phyloP scores from a whole-genome alignment of 345 rosid genomes.

The Clausena lansium region DNA sequence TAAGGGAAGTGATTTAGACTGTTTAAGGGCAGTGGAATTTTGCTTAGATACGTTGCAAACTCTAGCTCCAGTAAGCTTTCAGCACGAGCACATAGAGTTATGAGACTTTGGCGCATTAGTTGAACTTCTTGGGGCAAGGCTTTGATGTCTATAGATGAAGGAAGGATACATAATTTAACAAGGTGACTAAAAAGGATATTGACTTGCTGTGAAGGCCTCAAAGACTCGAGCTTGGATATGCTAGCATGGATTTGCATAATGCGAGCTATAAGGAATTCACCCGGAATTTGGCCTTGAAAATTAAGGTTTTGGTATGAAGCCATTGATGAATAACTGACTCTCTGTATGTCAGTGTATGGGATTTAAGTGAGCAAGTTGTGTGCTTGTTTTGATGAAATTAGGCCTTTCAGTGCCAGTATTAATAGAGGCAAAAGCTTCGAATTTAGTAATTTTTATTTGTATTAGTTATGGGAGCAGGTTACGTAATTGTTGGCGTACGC shows the following conservation, averaged over 20 bases:
- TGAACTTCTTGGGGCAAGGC: conserved; percentile 19
- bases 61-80: conserved; percentile 39
- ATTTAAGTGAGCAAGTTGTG: not conserved
- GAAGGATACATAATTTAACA: conserved; percentile 25
- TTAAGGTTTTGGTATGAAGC: conserved; percentile 20
- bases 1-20: conserved; percentile 31
- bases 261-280: conserved; percentile 20
- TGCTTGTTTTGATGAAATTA: not conserved
- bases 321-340: conserved; percentile 16
- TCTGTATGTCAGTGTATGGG: not conserved
- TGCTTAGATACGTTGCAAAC: conserved; percentile 26
- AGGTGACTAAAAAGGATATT: conserved; percentile 23
- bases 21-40: conserved; percentile 21
- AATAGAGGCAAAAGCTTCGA: not conserved
- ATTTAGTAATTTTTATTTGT: not conserved
- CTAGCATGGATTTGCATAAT: conserved; percentile 21
- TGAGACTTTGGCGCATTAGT: conserved; percentile 27
- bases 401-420: not conserved
- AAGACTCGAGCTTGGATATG: conserved; percentile 26
- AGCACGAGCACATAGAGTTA: conserved; percentile 24
- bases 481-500: not conserved
- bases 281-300: conserved; percentile 8
- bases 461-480: not conserved
- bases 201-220: conserved; percentile 28
- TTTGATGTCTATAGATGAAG: conserved; percentile 25